Evolutionary conservation across 805 yeast species (phyloP).

Genomic region (Pichia occidentalis): DNA sequence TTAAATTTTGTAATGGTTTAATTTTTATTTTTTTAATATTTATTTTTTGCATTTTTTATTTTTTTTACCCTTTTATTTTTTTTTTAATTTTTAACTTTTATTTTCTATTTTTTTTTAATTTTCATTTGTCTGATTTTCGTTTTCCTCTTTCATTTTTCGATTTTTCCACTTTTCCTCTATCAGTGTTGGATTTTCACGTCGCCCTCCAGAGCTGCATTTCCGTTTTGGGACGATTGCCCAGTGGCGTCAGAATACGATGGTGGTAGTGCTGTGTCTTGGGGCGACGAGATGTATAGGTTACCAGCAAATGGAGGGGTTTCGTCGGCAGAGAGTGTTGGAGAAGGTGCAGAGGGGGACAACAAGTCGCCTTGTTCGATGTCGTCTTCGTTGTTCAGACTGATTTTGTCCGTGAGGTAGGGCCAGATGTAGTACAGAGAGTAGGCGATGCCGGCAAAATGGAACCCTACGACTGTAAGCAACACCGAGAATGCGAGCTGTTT

Average conservation of each 20-base stretch:
- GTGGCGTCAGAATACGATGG: too few species aligned
- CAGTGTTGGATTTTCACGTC: slow-evolving; percentile 16
- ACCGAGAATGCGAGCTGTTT: slow-evolving; percentile 42
- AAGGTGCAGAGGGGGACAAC: not conserved
- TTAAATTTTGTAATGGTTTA: too few species aligned
- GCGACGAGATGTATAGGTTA: slow-evolving; percentile 21
- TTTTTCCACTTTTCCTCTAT: too few species aligned
- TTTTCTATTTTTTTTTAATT: not conserved
- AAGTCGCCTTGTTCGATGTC: not conserved
- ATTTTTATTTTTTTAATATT: too few species aligned
- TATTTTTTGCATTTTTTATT: too few species aligned
- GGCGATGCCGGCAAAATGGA: slow-evolving; percentile 43
- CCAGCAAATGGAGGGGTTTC: slow-evolving; percentile 20
- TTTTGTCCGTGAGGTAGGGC: not conserved
- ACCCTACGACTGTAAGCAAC: slow-evolving; percentile 38
- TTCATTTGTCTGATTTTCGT: not conserved
- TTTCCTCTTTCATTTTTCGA: too few species aligned
- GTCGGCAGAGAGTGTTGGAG: slow-evolving; percentile 17
- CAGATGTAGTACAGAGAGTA: slow-evolving; percentile 40
- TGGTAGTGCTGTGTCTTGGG: slow-evolving; percentile 7
- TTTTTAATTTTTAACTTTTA: too few species aligned
- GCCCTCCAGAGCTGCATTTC: slow-evolving; percentile 2
- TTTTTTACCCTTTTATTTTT: too few species aligned
- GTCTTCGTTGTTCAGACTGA: not conserved
- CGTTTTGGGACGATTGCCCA: too few species aligned